These are phyloP conservation scores for Eutrema japonicum DNA, from an alignment of 345 rosid species.

Conservation along the genomic window DNA sequence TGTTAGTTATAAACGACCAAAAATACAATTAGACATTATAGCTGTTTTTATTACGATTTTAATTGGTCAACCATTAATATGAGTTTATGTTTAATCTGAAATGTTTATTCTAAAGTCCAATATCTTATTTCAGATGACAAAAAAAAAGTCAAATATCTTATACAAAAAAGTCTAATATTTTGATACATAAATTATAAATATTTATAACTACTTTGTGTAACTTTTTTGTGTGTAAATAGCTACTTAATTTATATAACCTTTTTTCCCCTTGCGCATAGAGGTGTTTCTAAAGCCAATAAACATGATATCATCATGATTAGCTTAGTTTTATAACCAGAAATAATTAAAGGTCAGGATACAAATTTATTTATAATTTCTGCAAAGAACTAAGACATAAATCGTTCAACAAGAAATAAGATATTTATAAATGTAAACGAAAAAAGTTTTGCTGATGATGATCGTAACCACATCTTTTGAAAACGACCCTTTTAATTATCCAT, in stretches of 20 bases:
- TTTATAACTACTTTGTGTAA: background rate
- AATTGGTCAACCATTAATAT: background rate
- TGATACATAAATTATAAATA: background rate
- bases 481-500: slow-evolving; percentile 20
- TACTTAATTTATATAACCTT: slow-evolving; percentile 1
- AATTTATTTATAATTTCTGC: background rate
- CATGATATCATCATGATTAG: slow-evolving; percentile 46
- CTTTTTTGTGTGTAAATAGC: background rate
- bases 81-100: background rate
- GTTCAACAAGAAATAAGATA: slow-evolving; percentile 22
- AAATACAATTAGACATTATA: background rate
- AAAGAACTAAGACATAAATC: slow-evolving; percentile 9
- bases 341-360: slow-evolving; percentile 24
- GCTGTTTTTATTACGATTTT: background rate
- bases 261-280: slow-evolving; percentile 13
- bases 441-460: slow-evolving; percentile 40
- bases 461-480: slow-evolving; percentile 42
- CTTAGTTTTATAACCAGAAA: slow-evolving; percentile 10
- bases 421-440: slow-evolving; percentile 14
- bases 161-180: background rate
- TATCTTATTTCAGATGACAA: background rate
- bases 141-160: no score
- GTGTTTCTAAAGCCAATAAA: slow-evolving; percentile 21
- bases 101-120: background rate
- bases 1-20: background rate